Evolutionary conservation across 768 basidiomycete genomes (phyloP).

Genomic region (Leccinum aurantiacum): DNA sequence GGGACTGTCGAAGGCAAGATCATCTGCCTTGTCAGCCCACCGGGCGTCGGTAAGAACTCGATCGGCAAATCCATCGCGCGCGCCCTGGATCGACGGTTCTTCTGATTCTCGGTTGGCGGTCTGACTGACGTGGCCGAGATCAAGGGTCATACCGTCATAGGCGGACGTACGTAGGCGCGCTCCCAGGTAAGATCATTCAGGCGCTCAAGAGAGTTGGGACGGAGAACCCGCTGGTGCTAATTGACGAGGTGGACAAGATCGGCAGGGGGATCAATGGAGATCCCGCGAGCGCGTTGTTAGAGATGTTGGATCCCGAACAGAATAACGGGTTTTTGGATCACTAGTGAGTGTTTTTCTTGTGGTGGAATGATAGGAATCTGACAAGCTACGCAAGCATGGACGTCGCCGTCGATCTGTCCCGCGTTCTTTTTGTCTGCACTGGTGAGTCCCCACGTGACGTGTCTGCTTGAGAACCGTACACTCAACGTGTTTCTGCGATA

Average conservation of each 20-base stretch:
- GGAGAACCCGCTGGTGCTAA: conserved; percentile 91
- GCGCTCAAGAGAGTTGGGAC: conserved; percentile 91
- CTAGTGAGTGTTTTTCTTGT: conserved; percentile 59
- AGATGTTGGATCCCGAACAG: conserved; percentile 95
- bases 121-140: conserved; percentile 98
- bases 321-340: conserved; percentile 94
- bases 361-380: background rate
- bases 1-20: conserved; percentile 98
- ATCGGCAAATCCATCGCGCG: conserved; percentile 95
- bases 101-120: conserved; percentile 96
- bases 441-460: conserved; percentile 33
- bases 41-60: conserved; percentile 96
- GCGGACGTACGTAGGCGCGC: conserved; percentile 92
- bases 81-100: conserved; percentile 89
- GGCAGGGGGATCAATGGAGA: conserved; percentile 90
- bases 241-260: conserved; percentile 97
- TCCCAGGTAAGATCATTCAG: conserved; percentile 95
- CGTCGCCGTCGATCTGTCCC: conserved; percentile 92
- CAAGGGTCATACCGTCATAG: conserved; percentile 75
- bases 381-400: conserved; percentile 67
- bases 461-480: conserved; percentile 10
- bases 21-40: conserved; percentile 93
- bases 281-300: conserved; percentile 84
- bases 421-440: conserved; percentile 97
- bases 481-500: conserved; percentile 9